These are phyloP conservation scores for Pezicula radicicola DNA, from an alignment of 2,329 filamentous ascomycete genomes.

Conservation along the genomic window DNA sequence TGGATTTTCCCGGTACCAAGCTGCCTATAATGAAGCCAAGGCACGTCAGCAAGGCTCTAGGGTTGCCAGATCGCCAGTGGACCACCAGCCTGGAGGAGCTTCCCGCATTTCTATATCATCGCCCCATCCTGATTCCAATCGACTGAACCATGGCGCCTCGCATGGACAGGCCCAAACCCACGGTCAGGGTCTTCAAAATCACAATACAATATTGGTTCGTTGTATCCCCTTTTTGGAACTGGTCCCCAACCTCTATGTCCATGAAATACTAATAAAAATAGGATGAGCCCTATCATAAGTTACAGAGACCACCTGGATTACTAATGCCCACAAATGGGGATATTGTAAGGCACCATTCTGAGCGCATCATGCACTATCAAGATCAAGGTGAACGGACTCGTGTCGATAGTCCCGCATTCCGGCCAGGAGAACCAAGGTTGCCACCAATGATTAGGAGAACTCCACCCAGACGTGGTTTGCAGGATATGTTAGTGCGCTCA, in stretches of 20 bases:
- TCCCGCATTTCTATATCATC: not conserved
- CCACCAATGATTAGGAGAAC: slow-evolving; percentile 26
- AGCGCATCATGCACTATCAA: slow-evolving; percentile 17
- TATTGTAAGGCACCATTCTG: slow-evolving; percentile 20
- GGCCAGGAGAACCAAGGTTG: slow-evolving; percentile 16
- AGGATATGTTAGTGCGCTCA: slow-evolving; percentile 30
- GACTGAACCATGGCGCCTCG: not conserved
- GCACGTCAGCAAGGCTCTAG: slow-evolving; percentile 11
- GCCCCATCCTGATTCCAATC: not conserved
- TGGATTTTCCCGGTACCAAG: slow-evolving; percentile 30
- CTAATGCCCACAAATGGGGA: slow-evolving; percentile 19
- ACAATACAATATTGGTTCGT: too few relatives aligned
- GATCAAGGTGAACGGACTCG: slow-evolving; percentile 10
- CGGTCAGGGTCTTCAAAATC: too few relatives aligned
- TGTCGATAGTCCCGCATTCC: slow-evolving; percentile 12
- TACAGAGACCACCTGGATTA: slow-evolving; percentile 11
- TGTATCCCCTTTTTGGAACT: too few relatives aligned
- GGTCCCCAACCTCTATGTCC: not conserved
- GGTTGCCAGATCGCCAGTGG: not conserved
- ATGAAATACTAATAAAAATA: slow-evolving; percentile 16
- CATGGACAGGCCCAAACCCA: too few relatives aligned
- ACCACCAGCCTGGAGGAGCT: not conserved
- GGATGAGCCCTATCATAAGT: slow-evolving; percentile 13
- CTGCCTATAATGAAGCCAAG: slow-evolving; percentile 30
- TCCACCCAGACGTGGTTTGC: slow-evolving; percentile 19